Percentiles rank a stretch among this genome's conserved stretches.
These are phyloP conservation scores for Albifimbria verrucaria DNA, from an alignment of 2,329 filamentous ascomycete genomes.

Conservation along the genomic window DNA sequence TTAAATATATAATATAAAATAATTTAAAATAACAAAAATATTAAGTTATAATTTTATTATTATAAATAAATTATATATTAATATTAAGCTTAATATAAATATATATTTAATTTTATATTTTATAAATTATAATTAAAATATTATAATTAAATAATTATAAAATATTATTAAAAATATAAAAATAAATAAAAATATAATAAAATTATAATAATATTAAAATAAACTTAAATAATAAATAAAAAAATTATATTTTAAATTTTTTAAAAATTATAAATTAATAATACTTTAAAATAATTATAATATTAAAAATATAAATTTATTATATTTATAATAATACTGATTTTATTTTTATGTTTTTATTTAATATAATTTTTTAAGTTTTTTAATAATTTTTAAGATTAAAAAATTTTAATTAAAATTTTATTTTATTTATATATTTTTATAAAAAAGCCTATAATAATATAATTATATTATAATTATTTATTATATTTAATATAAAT, in stretches of 20 bases:
- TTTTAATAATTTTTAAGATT: no score
- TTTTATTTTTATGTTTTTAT: no score
- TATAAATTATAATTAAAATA: background rate
- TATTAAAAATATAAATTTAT: slow-evolving; percentile 10
- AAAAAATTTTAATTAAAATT: slow-evolving; percentile 6
- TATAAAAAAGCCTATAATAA: slow-evolving; percentile 8
- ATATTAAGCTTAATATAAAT: background rate
- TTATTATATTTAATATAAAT: no score
- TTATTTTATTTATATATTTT: slow-evolving; percentile 10
- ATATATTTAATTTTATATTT: background rate
- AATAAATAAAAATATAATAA: no score
- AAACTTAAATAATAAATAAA: no score
- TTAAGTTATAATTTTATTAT: background rate
- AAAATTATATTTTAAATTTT: no score
- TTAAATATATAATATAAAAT: background rate
- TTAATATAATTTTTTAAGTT: no score
- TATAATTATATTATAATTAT: slow-evolving; percentile 4
- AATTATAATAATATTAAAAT: no score
- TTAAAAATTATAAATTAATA: no score
- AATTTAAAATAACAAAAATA: background rate
- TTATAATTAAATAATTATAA: background rate
- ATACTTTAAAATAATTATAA: slow-evolving; percentile 7
- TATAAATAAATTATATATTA: background rate
- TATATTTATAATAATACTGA: slow-evolving; percentile 8
- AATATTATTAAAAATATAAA: background rate